These are phyloP conservation scores for Alternaria viburni DNA, from an alignment of 2,329 filamentous ascomycete species.

Conservation along the genomic window DNA sequence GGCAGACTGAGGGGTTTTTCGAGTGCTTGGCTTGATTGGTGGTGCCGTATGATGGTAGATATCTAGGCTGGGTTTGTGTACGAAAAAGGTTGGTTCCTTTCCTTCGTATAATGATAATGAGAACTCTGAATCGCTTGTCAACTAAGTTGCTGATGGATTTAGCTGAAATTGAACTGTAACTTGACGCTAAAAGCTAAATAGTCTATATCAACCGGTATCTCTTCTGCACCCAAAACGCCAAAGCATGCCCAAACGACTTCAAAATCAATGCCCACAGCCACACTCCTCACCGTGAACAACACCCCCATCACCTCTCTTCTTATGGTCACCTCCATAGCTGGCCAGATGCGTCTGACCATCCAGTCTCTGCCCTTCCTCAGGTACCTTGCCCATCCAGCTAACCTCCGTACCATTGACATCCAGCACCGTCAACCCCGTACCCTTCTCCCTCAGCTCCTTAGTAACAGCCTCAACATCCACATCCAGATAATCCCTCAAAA, in stretches of 20 bases:
- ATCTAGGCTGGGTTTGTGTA: neutral
- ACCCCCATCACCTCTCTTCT: slow-evolving; percentile 39
- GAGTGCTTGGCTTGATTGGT: neutral
- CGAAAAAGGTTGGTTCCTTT: neutral
- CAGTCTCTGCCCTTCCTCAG: slow-evolving; percentile 50
- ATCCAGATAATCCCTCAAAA: slow-evolving; percentile 77
- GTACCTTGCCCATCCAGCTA: slow-evolving; percentile 53
- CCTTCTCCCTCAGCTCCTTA: slow-evolving; percentile 70
- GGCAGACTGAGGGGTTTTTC: neutral
- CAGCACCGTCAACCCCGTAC: slow-evolving; percentile 37
- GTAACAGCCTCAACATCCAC: slow-evolving; percentile 83
- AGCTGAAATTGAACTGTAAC: neutral
- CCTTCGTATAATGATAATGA: neutral
- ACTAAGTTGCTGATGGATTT: neutral
- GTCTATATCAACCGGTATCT: neutral
- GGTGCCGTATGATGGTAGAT: neutral
- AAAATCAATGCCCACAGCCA: slow-evolving; percentile 37
- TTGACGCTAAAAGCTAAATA: neutral
- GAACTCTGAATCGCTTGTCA: neutral
- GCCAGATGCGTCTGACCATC: slow-evolving; percentile 57
- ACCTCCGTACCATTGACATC: slow-evolving; percentile 37
- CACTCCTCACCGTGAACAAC: slow-evolving; percentile 35
- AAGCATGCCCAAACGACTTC: neutral
- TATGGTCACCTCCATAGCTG: slow-evolving; percentile 44
- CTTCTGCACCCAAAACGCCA: neutral